Base-by-base conservation (phyloP, 2,329 filamentous ascomycete genomes). In the Blumeria hordei region DNA sequence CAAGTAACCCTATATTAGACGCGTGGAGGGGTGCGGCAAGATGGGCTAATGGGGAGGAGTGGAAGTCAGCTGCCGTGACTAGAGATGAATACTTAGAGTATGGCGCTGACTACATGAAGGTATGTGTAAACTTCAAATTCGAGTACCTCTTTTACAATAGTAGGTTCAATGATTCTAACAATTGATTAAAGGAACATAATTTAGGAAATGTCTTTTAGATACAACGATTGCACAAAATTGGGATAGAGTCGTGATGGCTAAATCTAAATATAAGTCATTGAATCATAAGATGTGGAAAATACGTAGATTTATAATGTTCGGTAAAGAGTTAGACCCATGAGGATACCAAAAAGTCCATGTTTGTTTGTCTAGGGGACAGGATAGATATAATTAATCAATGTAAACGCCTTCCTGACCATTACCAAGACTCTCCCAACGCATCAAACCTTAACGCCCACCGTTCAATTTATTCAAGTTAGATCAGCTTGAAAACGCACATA, bases 21-120 rank as follows among this genome's bases (percentile, higher is more conserved):
- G 85, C 90, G 3, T 98, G 92, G 92, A 85, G 76, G 67, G 92
- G 92, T 7, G 92, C 92, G 0, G 90, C 92, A 11, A 74, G 77
- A 58, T 98, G 92, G 90, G 84, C 82, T 16, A 63, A 76, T 11
- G 73, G 74, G 1, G 65, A 71, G 35, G 73, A 73, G 18, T 80
- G 80, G 69, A 78, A 74, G 65, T 68, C 70, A 37, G 78, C 79
- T 4, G 82, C 79, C 58, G 76, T 98, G 44, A 84, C 81, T 1
- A 79, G 76, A 62, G 82, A 83, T 60, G 92, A 96, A 68, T 98
- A 87, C 69, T 67, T 78, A 62, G 92, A 98, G 72, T 95, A 94
- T 72, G 92, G 92, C 1, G 74, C 80, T 21, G 90, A 96, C 62
- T 96, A 96, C 71, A 76, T 96, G 66, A 94, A 94, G 78, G 88